Evolutionary conservation across 805 yeast species (phyloP), one percentile per base, ranked within the genome.

Genomic region (Candida ascalaphidarum): DNA sequence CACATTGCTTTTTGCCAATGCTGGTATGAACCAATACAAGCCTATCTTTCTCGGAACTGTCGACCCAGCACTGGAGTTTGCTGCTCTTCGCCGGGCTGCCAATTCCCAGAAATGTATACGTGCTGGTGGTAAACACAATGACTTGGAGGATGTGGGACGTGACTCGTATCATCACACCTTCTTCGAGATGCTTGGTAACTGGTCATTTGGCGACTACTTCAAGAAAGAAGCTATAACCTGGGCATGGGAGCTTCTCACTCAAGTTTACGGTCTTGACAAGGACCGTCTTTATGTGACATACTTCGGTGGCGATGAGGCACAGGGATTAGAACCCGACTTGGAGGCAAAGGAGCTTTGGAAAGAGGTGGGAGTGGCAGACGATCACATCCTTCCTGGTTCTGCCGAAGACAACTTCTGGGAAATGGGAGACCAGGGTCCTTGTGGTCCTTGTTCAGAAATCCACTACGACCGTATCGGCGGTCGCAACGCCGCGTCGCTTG

Each of bases 341-440:
- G 98, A 92, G 61, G 96, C 97, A 30, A 82, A 82, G 55, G 64
- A 81, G 46, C 62, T 74, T 37, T 92, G 99, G 99, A 62, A 65
- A 38, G 74, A 68, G 21, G 81, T 81, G 23, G 99, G 99, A 44
- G 94, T 89, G 31, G 70, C 78, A 19, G 95, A 84, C 43, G 88
- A 79, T 52, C 97, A 86, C 53, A 89, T 92, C 43, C 65, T 92
- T 41, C 95, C 96, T 13, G 99, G 99, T 33, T 65, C 77, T 42
- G 82, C 78, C 30, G 66, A 77, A 50, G 99, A 92, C 56, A 92
- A 92, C 63, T 92, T 92, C 61, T 92, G 99, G 99, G 99, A 92
- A 67, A 92, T 92, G 99, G 99, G 99, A 47, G 99, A 94, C 52
- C 97, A 89, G 66, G 99, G 99, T 42, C 99, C 99, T 27, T 92